Evolutionary conservation across 1,284 basidiomycete species (phyloP).

Genomic region (Pyrrhoderma lamaoense): DNA sequence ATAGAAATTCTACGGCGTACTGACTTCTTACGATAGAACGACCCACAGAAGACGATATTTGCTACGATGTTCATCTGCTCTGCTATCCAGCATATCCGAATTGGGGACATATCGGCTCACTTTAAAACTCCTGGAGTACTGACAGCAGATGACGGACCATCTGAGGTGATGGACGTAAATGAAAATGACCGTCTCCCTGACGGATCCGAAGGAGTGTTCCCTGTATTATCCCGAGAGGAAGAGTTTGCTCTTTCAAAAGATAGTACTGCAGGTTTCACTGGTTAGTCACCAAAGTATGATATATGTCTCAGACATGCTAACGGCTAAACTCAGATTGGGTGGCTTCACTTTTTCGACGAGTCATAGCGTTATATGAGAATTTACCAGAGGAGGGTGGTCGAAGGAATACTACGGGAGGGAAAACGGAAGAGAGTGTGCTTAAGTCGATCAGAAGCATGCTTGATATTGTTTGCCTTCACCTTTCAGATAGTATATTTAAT

Average conservation of each 20-base stretch:
- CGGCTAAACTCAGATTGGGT: slow-evolving; percentile 66
- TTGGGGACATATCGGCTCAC: slow-evolving; percentile 70
- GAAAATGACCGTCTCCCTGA: slow-evolving; percentile 42
- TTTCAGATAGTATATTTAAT: slow-evolving; percentile 85
- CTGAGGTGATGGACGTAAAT: slow-evolving; percentile 41
- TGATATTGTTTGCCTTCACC: slow-evolving; percentile 81
- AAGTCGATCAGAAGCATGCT: slow-evolving; percentile 78
- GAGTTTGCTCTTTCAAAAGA: slow-evolving; percentile 70
- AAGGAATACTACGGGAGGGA: slow-evolving; percentile 77
- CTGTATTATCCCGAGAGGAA: slow-evolving; percentile 55
- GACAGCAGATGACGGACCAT: slow-evolving; percentile 44
- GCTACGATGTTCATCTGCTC: slow-evolving; percentile 76
- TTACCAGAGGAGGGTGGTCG: slow-evolving; percentile 89
- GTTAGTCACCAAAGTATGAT: slow-evolving; percentile 34
- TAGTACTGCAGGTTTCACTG: slow-evolving; percentile 75
- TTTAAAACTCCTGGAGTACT: slow-evolving; percentile 40
- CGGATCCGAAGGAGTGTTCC: slow-evolving; percentile 44
- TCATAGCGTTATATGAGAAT: slow-evolving; percentile 86
- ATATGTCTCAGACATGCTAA: not conserved
- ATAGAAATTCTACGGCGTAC: too few species aligned
- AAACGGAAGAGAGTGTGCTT: slow-evolving; percentile 78
- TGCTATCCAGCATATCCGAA: slow-evolving; percentile 72
- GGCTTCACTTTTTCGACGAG: slow-evolving; percentile 76
- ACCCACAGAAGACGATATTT: slow-evolving; percentile 85
- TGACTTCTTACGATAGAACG: slow-evolving; percentile 57